Evolutionary conservation across 805 yeast genomes (phyloP).

Genomic region (Scheffersomyces coipomensis): DNA sequence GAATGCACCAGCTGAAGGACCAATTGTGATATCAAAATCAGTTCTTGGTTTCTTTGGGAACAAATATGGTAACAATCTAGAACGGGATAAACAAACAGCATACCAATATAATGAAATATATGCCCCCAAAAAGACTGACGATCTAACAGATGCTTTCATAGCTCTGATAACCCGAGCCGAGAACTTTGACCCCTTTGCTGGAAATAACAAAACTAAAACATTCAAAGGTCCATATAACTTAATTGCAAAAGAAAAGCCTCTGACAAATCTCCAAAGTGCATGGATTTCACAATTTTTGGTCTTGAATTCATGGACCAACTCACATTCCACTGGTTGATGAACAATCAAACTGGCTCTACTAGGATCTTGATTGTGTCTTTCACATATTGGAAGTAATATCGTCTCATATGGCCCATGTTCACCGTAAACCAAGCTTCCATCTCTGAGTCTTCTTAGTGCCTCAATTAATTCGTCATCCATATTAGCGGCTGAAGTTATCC

Average conservation of each 20-base stretch:
- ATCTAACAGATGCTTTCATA: conserved; percentile 29
- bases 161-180: conserved; percentile 17
- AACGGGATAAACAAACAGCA: conserved; percentile 43
- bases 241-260: conserved; percentile 42
- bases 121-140: conserved; percentile 42
- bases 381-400: conserved; percentile 29
- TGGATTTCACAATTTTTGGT: conserved; percentile 43
- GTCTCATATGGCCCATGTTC: conserved; percentile 22
- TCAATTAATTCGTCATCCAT: conserved; percentile 41
- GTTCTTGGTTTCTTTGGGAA: conserved; percentile 34
- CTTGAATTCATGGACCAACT: conserved; percentile 38
- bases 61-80: conserved; percentile 35
- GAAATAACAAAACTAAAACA: conserved; percentile 24
- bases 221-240: conserved; percentile 43
- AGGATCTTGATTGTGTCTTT: conserved; percentile 31
- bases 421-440: conserved; percentile 35
- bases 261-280: conserved; percentile 42
- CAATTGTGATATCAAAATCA: conserved; percentile 37
- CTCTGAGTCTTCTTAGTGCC: conserved; percentile 28
- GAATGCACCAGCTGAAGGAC: conserved; percentile 39
- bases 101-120: conserved; percentile 47
- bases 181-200: conserved; percentile 15
- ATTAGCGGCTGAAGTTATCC: conserved; percentile 51
- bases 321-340: conserved; percentile 37
- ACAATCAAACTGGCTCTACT: conserved; percentile 19